Percentiles rank a stretch among this genome's conserved stretches.
Conservation (phyloP, 257 asterid species). For the Solanum bulbocastanum region DNA sequence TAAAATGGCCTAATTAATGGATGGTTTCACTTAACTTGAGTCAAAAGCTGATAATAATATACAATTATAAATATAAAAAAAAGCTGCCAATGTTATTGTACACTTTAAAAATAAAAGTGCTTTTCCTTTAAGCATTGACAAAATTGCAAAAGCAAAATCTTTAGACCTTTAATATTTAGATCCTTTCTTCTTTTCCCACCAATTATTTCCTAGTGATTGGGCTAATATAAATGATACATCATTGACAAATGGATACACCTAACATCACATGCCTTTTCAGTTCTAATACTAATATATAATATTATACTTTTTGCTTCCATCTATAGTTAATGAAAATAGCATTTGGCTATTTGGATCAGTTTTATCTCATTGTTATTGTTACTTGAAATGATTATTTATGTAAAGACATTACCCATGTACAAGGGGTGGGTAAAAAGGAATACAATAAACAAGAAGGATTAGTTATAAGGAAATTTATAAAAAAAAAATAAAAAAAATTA, state of each 20-base stretch:
- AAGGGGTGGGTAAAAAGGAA: neutral
- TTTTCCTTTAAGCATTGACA: neutral
- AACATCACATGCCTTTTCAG: neutral
- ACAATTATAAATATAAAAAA: neutral
- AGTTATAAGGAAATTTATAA: too few species aligned
- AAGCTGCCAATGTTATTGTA: neutral
- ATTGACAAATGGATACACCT: neutral
- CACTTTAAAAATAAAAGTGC: neutral
- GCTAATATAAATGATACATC: neutral
- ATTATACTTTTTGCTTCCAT: neutral
- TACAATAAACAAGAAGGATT: too few species aligned
- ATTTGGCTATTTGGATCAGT: neutral
- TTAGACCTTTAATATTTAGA: neutral
- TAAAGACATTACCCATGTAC: neutral
- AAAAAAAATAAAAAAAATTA: too few species aligned
- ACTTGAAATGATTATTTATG: neutral
- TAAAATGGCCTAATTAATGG: neutral
- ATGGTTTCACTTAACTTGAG: neutral
- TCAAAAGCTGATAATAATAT: neutral
- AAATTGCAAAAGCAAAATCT: neutral
- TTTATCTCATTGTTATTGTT: neutral
- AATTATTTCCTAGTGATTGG: neutral
- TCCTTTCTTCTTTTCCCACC: neutral
- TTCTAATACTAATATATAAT: neutral
- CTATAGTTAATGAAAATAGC: neutral